A percentile compares a stretch with the other conserved stretches of the same genome.
Conservation (phyloP, 805 yeast genomes). For the Tanozyma kutaoensis region DNA sequence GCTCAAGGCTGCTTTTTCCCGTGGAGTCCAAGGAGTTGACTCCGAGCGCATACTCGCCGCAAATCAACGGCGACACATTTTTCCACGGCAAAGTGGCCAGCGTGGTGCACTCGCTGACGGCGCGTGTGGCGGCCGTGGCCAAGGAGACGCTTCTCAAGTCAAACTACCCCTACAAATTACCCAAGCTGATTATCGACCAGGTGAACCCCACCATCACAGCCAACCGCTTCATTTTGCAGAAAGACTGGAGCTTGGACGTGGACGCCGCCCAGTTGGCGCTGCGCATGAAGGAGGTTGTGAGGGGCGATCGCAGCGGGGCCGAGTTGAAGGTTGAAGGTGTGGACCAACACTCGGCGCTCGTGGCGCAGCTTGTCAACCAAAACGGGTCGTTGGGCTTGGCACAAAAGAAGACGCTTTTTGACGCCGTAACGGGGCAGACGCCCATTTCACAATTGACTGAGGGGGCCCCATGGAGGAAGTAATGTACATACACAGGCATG, state of each 20-base stretch:
- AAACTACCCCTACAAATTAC: slow-evolving; percentile 27
- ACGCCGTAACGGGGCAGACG: slow-evolving; percentile 18
- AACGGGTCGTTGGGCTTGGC: slow-evolving; percentile 2
- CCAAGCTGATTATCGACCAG: slow-evolving; percentile 16
- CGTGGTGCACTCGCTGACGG: slow-evolving; percentile 11
- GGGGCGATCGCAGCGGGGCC: slow-evolving; percentile 10
- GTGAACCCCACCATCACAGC: slow-evolving; percentile 6
- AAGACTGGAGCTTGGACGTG: slow-evolving; percentile 11
- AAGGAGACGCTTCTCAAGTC: slow-evolving; percentile 23
- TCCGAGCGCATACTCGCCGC: too few species aligned
- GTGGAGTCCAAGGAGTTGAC: too few species aligned
- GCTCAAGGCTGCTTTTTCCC: too few species aligned
- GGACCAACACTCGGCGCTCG: too few species aligned
- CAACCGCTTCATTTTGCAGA: slow-evolving; percentile 20
- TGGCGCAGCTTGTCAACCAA: slow-evolving; percentile 5
- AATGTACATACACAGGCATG: too few species aligned
- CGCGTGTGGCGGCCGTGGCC: slow-evolving; percentile 27
- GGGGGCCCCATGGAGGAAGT: too few species aligned
- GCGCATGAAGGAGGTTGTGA: slow-evolving; percentile 16
- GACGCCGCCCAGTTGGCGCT: slow-evolving; percentile 9
- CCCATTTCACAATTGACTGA: too few species aligned
- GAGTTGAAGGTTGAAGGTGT: slow-evolving; percentile 5
- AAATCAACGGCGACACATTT: slow-evolving; percentile 10
- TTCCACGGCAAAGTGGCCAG: slow-evolving; percentile 22
- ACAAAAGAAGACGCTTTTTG: slow-evolving; percentile 2